Percentiles rank a stretch among this genome's conserved stretches.
Conservation (phyloP, 192 early-diverging fungal genomes). For the Radiomyces spectabilis region DNA sequence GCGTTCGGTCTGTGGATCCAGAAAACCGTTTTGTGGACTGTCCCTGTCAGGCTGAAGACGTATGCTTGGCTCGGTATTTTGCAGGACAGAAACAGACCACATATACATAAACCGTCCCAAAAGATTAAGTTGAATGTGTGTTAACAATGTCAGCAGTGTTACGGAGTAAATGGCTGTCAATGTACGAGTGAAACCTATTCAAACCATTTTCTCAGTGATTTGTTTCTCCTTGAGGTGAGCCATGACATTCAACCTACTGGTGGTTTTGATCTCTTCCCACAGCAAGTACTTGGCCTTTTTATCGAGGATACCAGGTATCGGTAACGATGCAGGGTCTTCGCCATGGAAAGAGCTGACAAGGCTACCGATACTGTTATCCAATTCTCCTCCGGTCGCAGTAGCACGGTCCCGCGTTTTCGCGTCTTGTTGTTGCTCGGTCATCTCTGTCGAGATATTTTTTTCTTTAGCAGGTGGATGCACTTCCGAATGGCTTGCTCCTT, state of each 20-base stretch:
- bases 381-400: not conserved
- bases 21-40: constrained; percentile 22
- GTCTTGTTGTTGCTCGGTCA: too few species aligned
- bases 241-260: constrained; percentile 43
- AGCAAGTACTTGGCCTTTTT: constrained; percentile 59
- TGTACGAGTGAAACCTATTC: constrained; percentile 76
- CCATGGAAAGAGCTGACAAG: not conserved
- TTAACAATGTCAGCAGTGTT: constrained; percentile 78
- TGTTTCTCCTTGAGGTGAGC: too few species aligned
- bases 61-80: constrained; percentile 40
- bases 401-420: too few species aligned
- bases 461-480: too few species aligned
- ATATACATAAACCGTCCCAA: constrained; percentile 87
- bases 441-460: too few species aligned
- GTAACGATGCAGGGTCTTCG: not conserved
- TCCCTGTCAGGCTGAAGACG: constrained; percentile 23
- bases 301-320: constrained; percentile 17
- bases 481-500: too few species aligned
- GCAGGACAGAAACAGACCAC: constrained; percentile 57
- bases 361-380: not conserved
- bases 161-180: constrained; percentile 80
- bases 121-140: constrained; percentile 83
- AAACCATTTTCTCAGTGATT: not conserved
- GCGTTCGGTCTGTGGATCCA: constrained; percentile 58
- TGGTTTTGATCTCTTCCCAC: constrained; percentile 88